Base-by-base conservation (phyloP, 192 early-diverging fungal genomes). In the Blastocladiella britannica region DNA sequence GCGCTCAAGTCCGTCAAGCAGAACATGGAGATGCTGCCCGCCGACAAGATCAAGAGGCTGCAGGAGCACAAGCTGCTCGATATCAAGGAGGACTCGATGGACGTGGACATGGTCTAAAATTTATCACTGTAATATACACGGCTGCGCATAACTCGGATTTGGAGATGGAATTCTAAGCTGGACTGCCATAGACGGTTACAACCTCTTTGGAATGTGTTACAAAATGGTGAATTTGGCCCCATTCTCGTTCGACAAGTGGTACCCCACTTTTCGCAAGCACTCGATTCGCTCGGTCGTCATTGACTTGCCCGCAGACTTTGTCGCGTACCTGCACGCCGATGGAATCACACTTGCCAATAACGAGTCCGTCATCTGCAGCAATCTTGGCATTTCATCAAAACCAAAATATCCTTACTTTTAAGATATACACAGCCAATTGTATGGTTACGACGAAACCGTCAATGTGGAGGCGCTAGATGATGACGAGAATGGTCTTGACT, bases 21-120 rank as follows among this genome's bases (percentile, higher is more conserved):
- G 67, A 86, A 89, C 67, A 87, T 94, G 65, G 87, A 97, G 61
- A 71, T 97, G 57, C 79, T 92, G 37, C 71, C 71, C 52, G 69
- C 72, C 7, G 72, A 72, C 12, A 72, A 66, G 24, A 65, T 74
- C 61, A 81, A 73, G 55, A 62, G 76, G 67, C 67, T 74, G 47
- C 67, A 80, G 75, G 79, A 83, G 60, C 70, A 75, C 53, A 84
- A 81, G 69, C 63, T 84, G 28, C 67, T 63, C 7, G 65, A 64
- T 28, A 62, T 70, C 62, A 67, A 47, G 54, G 66, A 62, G 53
- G 66, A 70, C 47, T 63, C 66, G 54, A 77, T 67, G 72, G 79
- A 82, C 58, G 77, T 84, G 77, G 87, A 89, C 58, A 67, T 73
- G 56, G 79, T 71, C 26, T 82, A 69, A 70, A 56, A 52, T 60